Base-by-base conservation (phyloP, 2,329 filamentous ascomycete genomes). In the Teratosphaeriaceae sp. region DNA sequence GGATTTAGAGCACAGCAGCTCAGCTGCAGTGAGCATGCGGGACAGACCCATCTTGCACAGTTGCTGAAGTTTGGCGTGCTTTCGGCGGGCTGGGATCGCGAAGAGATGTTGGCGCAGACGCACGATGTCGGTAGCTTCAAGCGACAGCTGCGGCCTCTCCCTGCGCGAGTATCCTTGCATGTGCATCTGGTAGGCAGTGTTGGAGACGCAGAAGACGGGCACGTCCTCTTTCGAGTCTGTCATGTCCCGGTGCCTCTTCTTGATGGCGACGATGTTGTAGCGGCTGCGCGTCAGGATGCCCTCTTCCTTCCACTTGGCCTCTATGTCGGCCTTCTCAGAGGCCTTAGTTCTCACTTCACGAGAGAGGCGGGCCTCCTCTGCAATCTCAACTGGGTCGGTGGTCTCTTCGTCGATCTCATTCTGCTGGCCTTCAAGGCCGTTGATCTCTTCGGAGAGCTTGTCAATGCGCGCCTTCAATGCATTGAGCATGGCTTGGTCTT, bases 111-210 rank as follows among this genome's bases (percentile, higher is more conserved):
- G 43, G 8, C 40, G 44, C 6, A 56, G 22, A 6, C 9, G 38
- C 3, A 52, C 53, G 21, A 56, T 47, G 3, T 50, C 52, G n/a
- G 52, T 55, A 3, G 40, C 48, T 19, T 47, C 33, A 8, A 47
- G 15, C 27, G 50, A 46, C 1, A 54, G 43, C 7, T 29, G 18
- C 5, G 53, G 48, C 5, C 40, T 46, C 3, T 52, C 35, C 1
- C n/a, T 41, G 3, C 7, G 23, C 9, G 47, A 30, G 35, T 42
- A 45, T n/a, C 38, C 41, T 11, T 35, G 15, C 11, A 51, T 13
- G 36, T 56, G 47, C 42, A 50, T 47, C 31, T 47, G 45, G 38
- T 56, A 56, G 12, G 46, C 43, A 9, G 29, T 45, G 15, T 50
- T 51, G 1, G 50, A 54, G 1, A 54, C 41, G 38, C 42, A 55